These are phyloP conservation scores for Cyberlindnera nakhonratchasimensis DNA, from an alignment of 805 yeast genomes.

Conservation along the genomic window DNA sequence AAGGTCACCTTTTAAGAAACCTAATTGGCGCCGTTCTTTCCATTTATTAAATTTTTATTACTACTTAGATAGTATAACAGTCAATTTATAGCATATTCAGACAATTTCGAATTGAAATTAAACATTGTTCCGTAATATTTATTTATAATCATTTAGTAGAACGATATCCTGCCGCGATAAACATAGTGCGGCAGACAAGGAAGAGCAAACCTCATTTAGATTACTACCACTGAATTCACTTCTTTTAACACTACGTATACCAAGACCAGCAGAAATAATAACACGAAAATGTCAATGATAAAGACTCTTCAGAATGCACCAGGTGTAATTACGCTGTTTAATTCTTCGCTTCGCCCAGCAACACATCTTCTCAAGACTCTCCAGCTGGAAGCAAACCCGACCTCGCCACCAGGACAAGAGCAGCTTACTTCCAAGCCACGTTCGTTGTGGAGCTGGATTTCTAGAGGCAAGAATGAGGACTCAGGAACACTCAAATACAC, in stretches of 20 bases:
- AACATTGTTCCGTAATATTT: too few species aligned
- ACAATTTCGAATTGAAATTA: too few species aligned
- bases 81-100: too few species aligned
- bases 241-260: too few species aligned
- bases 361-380: conserved; percentile 12
- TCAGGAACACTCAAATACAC: conserved; percentile 5
- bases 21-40: neutral
- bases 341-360: conserved; percentile 21
- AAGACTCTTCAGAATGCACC: conserved; percentile 43
- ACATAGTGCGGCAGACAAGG: too few species aligned
- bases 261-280: too few species aligned
- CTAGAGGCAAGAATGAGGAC: conserved; percentile 15
- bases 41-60: too few species aligned
- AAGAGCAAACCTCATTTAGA: conserved; percentile 1
- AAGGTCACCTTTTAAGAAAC: conserved; percentile 4
- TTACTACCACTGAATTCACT: too few species aligned
- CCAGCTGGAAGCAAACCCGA: conserved; percentile 5
- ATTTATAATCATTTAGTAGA: too few species aligned
- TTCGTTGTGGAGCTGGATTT: conserved; percentile 21
- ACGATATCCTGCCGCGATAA: too few species aligned
- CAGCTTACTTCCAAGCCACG: conserved; percentile 5
- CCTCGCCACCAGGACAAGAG: conserved; percentile 13
- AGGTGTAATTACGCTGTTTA: conserved; percentile 44
- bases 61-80: too few species aligned
- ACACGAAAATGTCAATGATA: conserved; percentile 41